phyloP scores from a whole-genome alignment of 2,329 filamentous ascomycete genomes.

The Fusarium veterinarium region DNA sequence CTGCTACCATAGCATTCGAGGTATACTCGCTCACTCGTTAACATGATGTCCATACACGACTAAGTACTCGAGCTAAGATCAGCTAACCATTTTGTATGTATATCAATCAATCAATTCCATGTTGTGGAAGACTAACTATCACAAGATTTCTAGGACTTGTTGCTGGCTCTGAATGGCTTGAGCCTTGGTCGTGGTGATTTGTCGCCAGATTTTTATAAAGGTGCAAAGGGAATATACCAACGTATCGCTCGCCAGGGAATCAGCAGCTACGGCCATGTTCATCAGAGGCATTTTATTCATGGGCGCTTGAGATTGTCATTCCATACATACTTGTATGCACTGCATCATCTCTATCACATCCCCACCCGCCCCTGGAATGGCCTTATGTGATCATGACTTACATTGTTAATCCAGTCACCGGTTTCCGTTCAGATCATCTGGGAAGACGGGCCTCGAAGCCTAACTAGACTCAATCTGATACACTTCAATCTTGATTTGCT shows the following conservation, averaged over 20 bases:
- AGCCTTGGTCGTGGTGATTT: background rate
- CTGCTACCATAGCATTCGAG: background rate
- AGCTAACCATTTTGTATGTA: conserved; percentile 8
- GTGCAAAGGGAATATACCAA: background rate
- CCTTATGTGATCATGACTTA: conserved; percentile 21
- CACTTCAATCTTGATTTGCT: conserved; percentile 16
- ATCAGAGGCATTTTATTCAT: background rate
- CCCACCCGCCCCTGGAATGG: conserved; percentile 32
- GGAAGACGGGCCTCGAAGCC: conserved; percentile 12
- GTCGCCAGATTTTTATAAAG: background rate
- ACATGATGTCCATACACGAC: background rate
- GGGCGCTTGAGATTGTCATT: conserved; percentile 16
- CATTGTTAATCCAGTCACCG: background rate
- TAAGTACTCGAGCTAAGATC: background rate
- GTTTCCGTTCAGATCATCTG: background rate
- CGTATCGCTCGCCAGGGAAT: background rate
- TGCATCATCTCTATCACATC: conserved; percentile 21
- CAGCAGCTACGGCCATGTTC: conserved; percentile 1
- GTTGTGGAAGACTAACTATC: conserved; percentile 2
- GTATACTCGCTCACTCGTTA: background rate
- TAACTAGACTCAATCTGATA: conserved; percentile 18
- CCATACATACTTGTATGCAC: conserved; percentile 7
- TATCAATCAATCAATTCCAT: conserved; percentile 3
- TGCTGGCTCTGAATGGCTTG: background rate
- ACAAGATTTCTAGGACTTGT: background rate